Evolutionary conservation across 257 asterid genomes (phyloP), one percentile per base, ranked within the genome.

Genomic region (Catharanthus roseus): DNA sequence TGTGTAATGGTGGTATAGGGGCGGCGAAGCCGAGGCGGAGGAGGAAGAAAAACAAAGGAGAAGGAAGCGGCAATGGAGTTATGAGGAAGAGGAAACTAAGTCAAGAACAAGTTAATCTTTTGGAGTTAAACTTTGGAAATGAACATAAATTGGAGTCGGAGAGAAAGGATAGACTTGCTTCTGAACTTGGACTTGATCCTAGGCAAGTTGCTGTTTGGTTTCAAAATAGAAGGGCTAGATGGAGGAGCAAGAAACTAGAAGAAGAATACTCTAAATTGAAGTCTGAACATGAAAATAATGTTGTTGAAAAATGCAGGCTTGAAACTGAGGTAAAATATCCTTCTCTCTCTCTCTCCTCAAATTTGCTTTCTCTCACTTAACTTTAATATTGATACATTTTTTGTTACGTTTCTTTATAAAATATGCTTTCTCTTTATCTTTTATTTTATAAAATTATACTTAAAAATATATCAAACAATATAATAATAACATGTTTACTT

Each of bases 121-220:
- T 93, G 65, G 98, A 93, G 70, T 33, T 67, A 50, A 82, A 90
- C 73, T 93, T 93, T 51, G 93, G 79, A 23, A 77, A 64, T 39
- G 98, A 93, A 77, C 95, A 89, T 36, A 90, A 93, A 51, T 47
- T 90, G 65, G 98, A 90, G 82, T 81, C 97, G 4, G 97, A 89
- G 81, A 90, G 98, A 64, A 93, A 93, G 75, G 96, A 90, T 70
- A 76, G 74, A 80, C 83, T 93, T 28, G 98, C 98, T 4, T 73
- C 86, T 3, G 97, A 93, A 87, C 79, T 93, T 28, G 96, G 95
- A 38, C 78, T 93, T 9, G 97, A 93, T 69, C 91, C 97, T 0
- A 87, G 98, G 38, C 97, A 93, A 81, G 98, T 93, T 19, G 98
- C 97, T 1, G 98, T 93, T 3, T 93, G 98, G 98, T 93, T 93